Evolutionary conservation across 805 yeast genomes (phyloP), one percentile per base, ranked within the genome.

Genomic region (Zygoascus flipseniorum): DNA sequence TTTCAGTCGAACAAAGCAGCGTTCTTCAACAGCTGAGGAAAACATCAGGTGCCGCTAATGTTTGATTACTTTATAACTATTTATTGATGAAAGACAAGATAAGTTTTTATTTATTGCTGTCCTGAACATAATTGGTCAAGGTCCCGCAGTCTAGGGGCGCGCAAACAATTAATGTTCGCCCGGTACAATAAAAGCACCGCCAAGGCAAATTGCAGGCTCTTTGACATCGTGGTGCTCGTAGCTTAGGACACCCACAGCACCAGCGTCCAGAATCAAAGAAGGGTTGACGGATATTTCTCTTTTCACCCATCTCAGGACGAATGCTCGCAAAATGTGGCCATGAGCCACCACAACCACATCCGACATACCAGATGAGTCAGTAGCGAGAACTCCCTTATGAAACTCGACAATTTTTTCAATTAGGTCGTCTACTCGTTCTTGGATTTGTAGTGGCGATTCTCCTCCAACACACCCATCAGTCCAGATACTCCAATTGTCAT

Each of bases 401-500:
- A 85, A 67, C 48, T 69, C 72, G 56, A 80, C 81, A 59, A 92
- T 80, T 57, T 81, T 77, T 1, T 69, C 74, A 62, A 92, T 87
- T 48, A 84, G 77, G 39, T 78, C 67, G 61, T 92, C 95, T 47
- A 92, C 71, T 65, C 98, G 77, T 42, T 72, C 72, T 1, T 84
- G 82, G 44, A 92, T 86, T 51, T 89, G 76, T 35, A 71, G 68
- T 37, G 84, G 75, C 45, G 73, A 69, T 68, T 92, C 98, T 56
- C 97, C 98, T 58, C 82, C 82, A 65, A 88, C 96, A 69, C 97
- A 92, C 2, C 98, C 98, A 62, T 89, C 89, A 56, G 81, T 70
- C 95, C 97, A 90, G 65, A 92, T 89, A 52, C 76, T 72, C 97
- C 97, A 89, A 4, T 73, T 72, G 31, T 58, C 56, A 19, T 71